phyloP scores from a whole-genome alignment of 306 rosid species.

The Pterocarpus santalinus region DNA sequence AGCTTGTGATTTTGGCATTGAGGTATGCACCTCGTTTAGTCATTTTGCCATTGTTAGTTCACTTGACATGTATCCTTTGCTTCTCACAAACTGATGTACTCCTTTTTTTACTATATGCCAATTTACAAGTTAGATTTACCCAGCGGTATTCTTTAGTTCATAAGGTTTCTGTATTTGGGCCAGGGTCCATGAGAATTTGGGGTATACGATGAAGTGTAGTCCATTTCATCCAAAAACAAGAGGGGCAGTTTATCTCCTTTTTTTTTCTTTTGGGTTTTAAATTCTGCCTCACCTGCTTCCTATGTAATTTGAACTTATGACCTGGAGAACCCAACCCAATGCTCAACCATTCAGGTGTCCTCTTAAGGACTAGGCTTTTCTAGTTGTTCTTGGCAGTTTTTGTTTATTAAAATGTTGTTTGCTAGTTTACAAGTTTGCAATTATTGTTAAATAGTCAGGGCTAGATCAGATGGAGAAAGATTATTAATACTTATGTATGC shows the following conservation, averaged over 20 bases:
- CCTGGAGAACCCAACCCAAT: background rate
- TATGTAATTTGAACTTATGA: slow-evolving; percentile 11
- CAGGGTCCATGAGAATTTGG: slow-evolving; percentile 11
- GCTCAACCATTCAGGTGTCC: slow-evolving; percentile 13
- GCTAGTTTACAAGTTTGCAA: background rate
- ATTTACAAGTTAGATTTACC: slow-evolving; percentile 29
- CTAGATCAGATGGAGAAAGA: slow-evolving; percentile 29
- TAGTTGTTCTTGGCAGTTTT: background rate
- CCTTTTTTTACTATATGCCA: background rate
- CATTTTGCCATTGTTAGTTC: slow-evolving; percentile 13
- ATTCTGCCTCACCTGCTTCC: background rate
- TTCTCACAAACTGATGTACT: slow-evolving; percentile 14
- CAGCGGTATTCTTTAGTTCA: slow-evolving; percentile 11
- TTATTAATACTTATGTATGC: slow-evolving; percentile 1
- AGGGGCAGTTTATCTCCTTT: background rate
- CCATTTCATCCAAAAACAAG: slow-evolving; percentile 19
- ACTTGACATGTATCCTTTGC: slow-evolving; percentile 22
- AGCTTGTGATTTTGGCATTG: slow-evolving; percentile 34
- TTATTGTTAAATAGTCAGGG: slow-evolving; percentile 2
- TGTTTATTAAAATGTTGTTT: background rate
- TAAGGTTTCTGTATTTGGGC: slow-evolving; percentile 19
- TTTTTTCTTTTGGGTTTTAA: too few relatives aligned
- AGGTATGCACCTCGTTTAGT: slow-evolving; percentile 5
- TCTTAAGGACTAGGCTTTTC: slow-evolving; percentile 11
- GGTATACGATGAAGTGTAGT: slow-evolving; percentile 9